Conservation (phyloP, 2,329 filamentous ascomycete genomes). For the Chalaropsis ovoidea region DNA sequence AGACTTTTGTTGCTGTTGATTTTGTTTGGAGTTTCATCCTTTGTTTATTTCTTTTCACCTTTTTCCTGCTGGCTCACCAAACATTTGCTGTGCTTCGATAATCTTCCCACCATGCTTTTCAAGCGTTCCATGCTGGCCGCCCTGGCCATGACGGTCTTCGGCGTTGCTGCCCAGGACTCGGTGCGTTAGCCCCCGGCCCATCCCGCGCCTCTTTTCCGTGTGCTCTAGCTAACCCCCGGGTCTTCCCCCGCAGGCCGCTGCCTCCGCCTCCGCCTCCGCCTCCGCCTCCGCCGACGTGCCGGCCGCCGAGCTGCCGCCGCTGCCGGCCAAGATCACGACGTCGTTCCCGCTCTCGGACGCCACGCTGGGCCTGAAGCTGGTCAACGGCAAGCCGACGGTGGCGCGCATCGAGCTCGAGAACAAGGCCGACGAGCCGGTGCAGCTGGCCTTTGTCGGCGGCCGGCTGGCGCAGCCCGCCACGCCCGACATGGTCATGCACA, state of each 20-base stretch:
- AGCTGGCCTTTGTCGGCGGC: conserved; percentile 66
- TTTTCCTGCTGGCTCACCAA: conserved; percentile 22
- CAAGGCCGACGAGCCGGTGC: conserved; percentile 65
- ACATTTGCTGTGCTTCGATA: conserved; percentile 18
- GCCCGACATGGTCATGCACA: conserved; percentile 55
- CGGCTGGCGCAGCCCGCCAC: conserved; percentile 52
- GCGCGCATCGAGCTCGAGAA: conserved; percentile 76
- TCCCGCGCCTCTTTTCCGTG: not conserved
- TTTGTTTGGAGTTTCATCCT: not conserved
- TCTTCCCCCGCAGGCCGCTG: conserved; percentile 22
- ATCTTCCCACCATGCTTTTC: conserved; percentile 54
- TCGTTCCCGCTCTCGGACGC: conserved; percentile 63
- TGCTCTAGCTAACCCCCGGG: not conserved
- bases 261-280: too few species aligned
- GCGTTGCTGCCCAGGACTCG: conserved; percentile 43
- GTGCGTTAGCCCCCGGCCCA: conserved; percentile 4
- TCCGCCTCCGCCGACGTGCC: conserved; percentile 16
- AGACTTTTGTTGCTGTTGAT: too few species aligned
- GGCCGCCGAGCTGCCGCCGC: conserved; percentile 21
- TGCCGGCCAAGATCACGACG: conserved; percentile 42
- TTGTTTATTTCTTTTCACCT: not conserved
- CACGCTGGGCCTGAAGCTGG: conserved; percentile 77
- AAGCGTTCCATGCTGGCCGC: conserved; percentile 62
- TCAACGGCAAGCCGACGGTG: conserved; percentile 82
- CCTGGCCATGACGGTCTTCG: conserved; percentile 57